A percentile compares a stretch with the other conserved stretches of the same genome.
Conservation (phyloP, 257 asterid genomes). For the Solanum chiquidenum region DNA sequence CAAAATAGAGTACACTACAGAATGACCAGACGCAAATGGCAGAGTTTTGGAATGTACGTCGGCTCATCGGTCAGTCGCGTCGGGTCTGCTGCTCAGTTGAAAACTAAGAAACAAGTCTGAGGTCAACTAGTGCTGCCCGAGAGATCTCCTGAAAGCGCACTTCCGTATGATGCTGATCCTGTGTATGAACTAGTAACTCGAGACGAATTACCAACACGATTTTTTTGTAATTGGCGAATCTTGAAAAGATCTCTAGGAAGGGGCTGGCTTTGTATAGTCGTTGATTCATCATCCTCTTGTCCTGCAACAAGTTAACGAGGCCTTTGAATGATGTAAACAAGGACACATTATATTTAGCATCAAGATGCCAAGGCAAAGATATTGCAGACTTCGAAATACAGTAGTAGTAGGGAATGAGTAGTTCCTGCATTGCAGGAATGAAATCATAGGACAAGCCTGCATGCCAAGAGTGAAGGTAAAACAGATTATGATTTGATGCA, state of each 20-base stretch:
- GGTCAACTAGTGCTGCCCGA: constrained; percentile 65
- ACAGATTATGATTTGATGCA: not conserved
- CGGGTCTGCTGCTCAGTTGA: not conserved
- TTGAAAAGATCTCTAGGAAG: constrained; percentile 78
- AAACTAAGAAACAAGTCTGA: not conserved
- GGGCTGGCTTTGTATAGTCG: constrained; percentile 71
- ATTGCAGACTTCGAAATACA: not conserved
- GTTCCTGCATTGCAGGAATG: not conserved
- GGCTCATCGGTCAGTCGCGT: not conserved
- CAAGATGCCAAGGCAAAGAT: not conserved
- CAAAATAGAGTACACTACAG: not conserved
- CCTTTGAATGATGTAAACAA: not conserved
- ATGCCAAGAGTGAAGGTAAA: not conserved
- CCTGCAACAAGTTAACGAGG: constrained; percentile 20
- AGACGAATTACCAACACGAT: constrained; percentile 41
- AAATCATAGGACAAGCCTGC: not conserved
- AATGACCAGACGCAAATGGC: not conserved
- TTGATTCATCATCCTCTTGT: constrained; percentile 66
- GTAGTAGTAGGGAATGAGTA: not conserved
- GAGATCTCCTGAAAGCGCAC: constrained; percentile 83
- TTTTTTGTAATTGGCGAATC: constrained; percentile 73
- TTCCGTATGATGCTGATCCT: constrained; percentile 85
- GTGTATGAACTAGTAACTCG: constrained; percentile 37
- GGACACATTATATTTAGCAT: not conserved
- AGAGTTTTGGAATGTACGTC: not conserved